Percentiles rank a stretch among this genome's conserved stretches.
Conservation (phyloP, 331 rosid genomes). For the Acacia concinna region DNA sequence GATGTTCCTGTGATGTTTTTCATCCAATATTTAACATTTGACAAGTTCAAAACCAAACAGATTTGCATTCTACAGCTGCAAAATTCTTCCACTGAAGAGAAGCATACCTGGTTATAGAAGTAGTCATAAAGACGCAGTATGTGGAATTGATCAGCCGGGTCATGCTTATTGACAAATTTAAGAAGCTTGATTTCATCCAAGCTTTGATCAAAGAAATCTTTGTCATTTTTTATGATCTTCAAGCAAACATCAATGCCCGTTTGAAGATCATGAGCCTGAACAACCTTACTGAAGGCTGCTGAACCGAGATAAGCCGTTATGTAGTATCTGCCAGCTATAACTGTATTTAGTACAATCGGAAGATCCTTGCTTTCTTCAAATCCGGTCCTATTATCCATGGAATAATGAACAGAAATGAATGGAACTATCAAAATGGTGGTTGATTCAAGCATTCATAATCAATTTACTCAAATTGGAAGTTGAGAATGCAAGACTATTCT, state of each 20-base stretch:
- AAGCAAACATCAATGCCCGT: conserved; percentile 88
- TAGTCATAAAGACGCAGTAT: conserved; percentile 91
- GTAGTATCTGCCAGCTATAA: conserved; percentile 87
- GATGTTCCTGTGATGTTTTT: conserved; percentile 77
- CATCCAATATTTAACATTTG: not conserved
- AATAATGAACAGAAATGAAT: conserved; percentile 24
- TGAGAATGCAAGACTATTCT: not conserved
- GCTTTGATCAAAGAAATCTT: conserved; percentile 98
- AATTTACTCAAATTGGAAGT: conserved; percentile 27
- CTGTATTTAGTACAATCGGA: conserved; percentile 76
- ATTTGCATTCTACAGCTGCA: not conserved
- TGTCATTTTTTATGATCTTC: conserved; percentile 96
- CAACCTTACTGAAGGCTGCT: conserved; percentile 95
- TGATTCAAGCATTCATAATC: conserved; percentile 24
- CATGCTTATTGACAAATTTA: conserved; percentile 91
- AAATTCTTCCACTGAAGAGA: not conserved
- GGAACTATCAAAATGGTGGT: conserved; percentile 9
- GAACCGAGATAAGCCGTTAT: conserved; percentile 93
- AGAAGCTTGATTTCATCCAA: conserved; percentile 95
- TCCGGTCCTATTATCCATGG: conserved; percentile 77
- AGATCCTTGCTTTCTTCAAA: conserved; percentile 96
- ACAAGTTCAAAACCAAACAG: not conserved
- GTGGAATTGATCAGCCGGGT: conserved; percentile 76
- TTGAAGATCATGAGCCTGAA: conserved; percentile 92
- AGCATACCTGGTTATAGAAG: conserved; percentile 81